Conservation (phyloP, 768 basidiomycete genomes). For the Suillus weaverae region DNA sequence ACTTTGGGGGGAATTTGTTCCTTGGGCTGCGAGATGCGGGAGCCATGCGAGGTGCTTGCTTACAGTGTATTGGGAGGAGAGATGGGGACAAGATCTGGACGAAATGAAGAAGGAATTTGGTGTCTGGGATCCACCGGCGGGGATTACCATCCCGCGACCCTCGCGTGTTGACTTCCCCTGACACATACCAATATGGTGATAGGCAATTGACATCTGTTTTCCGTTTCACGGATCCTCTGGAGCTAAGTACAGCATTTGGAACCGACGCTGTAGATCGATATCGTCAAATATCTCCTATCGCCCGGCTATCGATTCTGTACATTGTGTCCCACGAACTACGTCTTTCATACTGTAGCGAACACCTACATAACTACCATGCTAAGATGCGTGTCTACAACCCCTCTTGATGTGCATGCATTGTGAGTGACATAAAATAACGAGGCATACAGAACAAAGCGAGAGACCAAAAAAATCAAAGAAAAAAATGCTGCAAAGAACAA, state of each 20-base stretch:
- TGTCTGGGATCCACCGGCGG: constrained; percentile 73
- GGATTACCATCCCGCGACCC: constrained; percentile 17
- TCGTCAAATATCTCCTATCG: not conserved
- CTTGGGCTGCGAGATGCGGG: constrained; percentile 91
- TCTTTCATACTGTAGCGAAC: not conserved
- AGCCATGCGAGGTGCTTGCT: constrained; percentile 73
- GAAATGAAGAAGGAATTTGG: constrained; percentile 87
- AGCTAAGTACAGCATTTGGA: not conserved
- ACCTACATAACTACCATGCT: not conserved
- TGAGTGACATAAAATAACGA: not conserved
- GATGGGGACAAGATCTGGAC: constrained; percentile 82
- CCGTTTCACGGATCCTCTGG: not conserved
- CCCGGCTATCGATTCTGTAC: not conserved
- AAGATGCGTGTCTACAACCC: not conserved
- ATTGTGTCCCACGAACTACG: not conserved
- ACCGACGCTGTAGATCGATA: not conserved
- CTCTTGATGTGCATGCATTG: constrained; percentile 3
- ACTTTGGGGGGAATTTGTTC: constrained; percentile 80
- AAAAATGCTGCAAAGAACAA: constrained; percentile 4
- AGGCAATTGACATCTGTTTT: not conserved
- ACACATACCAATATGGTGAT: not conserved
- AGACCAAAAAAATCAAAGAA: not conserved
- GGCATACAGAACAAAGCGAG: not conserved
- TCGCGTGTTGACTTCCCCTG: not conserved
- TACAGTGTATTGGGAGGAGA: constrained; percentile 93